Conservation (phyloP, 306 rosid genomes). For the Acacia melanoxylon region DNA sequence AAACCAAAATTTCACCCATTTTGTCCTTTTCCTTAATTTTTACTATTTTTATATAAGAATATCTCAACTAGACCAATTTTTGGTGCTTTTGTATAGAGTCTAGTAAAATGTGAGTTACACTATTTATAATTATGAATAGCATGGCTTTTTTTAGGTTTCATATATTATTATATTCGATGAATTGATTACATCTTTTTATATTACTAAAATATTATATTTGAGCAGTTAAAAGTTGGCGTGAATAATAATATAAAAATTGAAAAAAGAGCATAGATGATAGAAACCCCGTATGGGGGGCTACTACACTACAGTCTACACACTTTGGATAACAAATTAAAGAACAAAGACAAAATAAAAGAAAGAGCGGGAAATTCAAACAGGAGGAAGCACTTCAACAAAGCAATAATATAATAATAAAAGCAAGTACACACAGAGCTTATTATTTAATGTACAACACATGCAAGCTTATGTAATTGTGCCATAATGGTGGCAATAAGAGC, state of each 20-base stretch:
- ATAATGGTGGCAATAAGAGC: background rate
- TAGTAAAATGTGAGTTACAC: background rate
- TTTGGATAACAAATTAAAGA: background rate
- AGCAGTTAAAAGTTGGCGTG: background rate
- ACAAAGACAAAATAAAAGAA: background rate
- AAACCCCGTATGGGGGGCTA: background rate
- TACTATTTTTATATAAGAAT: too few relatives aligned
- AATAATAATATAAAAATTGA: background rate
- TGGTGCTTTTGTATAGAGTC: background rate
- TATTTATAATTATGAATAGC: background rate
- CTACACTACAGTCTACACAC: background rate
- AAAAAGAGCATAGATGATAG: background rate
- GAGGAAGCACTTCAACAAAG: background rate
- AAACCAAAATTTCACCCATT: too few relatives aligned
- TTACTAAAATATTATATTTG: background rate
- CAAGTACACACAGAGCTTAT: background rate
- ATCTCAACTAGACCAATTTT: background rate
- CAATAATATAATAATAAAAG: background rate
- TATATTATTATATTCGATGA: background rate
- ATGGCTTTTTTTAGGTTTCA: background rate
- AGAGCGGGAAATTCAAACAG: constrained; percentile 69
- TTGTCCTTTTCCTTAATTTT: background rate
- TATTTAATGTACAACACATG: constrained; percentile 31
- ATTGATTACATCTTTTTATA: background rate
- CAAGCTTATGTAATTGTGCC: constrained; percentile 27